Evolutionary conservation across 192 early-diverging fungal species (phyloP).

Genomic region (Allomyces javanicus): DNA sequence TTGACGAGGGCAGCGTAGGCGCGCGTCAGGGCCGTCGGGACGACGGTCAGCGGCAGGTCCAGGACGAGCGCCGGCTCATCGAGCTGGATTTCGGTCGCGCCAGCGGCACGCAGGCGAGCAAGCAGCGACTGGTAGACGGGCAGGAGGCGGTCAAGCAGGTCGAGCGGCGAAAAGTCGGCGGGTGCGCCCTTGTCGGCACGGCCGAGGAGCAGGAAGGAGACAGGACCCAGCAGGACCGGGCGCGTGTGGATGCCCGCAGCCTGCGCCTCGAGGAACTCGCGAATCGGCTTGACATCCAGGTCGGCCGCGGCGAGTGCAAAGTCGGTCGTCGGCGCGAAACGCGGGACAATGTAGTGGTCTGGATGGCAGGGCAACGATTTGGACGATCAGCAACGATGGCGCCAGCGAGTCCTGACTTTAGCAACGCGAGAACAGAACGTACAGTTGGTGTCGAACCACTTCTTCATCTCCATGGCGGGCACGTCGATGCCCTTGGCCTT

Average conservation of each 20-base stretch:
- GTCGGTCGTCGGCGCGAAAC: slow-evolving; percentile 51
- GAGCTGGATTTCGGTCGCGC: slow-evolving; percentile 67
- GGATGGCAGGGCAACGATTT: background rate
- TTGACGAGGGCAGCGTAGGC: slow-evolving; percentile 43
- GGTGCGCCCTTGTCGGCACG: slow-evolving; percentile 52
- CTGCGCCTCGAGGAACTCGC: slow-evolving; percentile 81
- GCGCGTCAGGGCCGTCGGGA: slow-evolving; percentile 28
- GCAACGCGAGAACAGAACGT: background rate
- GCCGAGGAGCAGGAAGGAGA: slow-evolving; percentile 70
- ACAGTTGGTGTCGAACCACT: slow-evolving; percentile 98
- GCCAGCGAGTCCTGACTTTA: background rate
- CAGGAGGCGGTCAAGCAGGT: slow-evolving; percentile 54
- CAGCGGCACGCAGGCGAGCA: slow-evolving; percentile 42
- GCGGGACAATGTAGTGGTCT: slow-evolving; percentile 61
- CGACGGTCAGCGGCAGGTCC: slow-evolving; percentile 24
- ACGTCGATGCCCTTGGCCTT: slow-evolving; percentile 62
- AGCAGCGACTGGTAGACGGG: slow-evolving; percentile 64
- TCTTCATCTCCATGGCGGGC: slow-evolving; percentile 95
- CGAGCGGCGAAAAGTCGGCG: slow-evolving; percentile 45
- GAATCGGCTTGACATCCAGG: slow-evolving; percentile 36
- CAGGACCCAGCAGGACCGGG: slow-evolving; percentile 80
- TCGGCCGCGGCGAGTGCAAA: slow-evolving; percentile 42
- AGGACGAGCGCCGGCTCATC: slow-evolving; percentile 63
- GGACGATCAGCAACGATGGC: background rate
- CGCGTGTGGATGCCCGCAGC: slow-evolving; percentile 75